phyloP scores from a whole-genome alignment of 176 grass and related monocot genomes.

The Pontederia paniculata region DNA sequence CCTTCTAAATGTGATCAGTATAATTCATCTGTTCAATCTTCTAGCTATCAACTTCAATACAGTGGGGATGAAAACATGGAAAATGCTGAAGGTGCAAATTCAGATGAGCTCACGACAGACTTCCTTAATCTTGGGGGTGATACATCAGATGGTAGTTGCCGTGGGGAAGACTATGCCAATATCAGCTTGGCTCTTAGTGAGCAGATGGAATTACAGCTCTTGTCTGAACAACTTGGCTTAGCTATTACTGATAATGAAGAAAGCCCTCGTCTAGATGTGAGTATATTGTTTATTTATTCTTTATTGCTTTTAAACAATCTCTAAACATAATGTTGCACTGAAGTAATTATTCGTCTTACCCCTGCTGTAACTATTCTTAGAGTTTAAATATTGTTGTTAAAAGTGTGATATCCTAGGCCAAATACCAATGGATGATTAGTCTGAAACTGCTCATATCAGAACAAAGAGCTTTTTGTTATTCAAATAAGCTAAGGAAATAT shows the following conservation, averaged over 20 bases:
- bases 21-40: constrained; percentile 22
- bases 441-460: no score
- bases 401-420: no score
- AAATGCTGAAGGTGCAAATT: constrained; percentile 30
- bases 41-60: constrained; percentile 30
- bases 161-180: constrained; percentile 24
- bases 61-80: constrained; percentile 23
- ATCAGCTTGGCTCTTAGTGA: constrained; percentile 33
- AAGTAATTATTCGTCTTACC: neutral
- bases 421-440: no score
- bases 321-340: neutral
- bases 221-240: constrained; percentile 80
- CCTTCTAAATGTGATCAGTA: constrained; percentile 56
- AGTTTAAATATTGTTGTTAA: no score
- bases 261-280: constrained; percentile 69
- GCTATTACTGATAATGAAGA: constrained; percentile 58
- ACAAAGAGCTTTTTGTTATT: no score
- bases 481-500: no score
- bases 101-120: constrained; percentile 34
- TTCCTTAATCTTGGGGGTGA: constrained; percentile 65
- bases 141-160: constrained; percentile 45
- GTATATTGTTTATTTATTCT: constrained; percentile 10
- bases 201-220: constrained; percentile 62
- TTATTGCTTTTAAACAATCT: neutral
- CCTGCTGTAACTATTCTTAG: neutral